Evolutionary conservation across 257 asterid genomes (phyloP).

Genomic region (Verbascum thapsus): DNA sequence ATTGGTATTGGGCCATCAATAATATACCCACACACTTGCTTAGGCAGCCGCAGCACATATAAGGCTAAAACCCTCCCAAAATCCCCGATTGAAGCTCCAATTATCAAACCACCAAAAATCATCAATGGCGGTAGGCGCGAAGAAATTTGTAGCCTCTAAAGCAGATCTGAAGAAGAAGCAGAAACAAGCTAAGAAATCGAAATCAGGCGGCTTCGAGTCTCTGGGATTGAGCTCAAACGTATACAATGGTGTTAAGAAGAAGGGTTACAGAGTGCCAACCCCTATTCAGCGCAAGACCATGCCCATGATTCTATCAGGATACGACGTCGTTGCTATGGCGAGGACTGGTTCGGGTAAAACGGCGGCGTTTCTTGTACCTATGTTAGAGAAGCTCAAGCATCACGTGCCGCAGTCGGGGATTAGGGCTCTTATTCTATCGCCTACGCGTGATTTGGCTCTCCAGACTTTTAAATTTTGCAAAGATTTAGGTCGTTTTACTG

Average conservation of each 20-base stretch:
- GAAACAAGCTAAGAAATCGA: conserved; percentile 67
- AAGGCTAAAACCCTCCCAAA: conserved; percentile 16
- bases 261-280: conserved; percentile 89
- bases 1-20: too few species aligned
- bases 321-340: conserved; percentile 97
- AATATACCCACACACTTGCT: too few species aligned
- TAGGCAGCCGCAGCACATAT: too few species aligned
- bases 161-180: conserved; percentile 54
- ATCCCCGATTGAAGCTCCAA: conserved; percentile 14
- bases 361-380: conserved; percentile 87
- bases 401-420: conserved; percentile 92
- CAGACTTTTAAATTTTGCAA: conserved; percentile 83
- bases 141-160: conserved; percentile 57
- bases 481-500: conserved; percentile 86
- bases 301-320: conserved; percentile 75
- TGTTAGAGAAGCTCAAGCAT: conserved; percentile 88
- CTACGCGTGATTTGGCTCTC: conserved; percentile 92
- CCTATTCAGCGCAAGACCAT: conserved; percentile 92
- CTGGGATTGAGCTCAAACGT: conserved; percentile 63
- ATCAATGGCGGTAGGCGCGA: conserved; percentile 34
- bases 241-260: conserved; percentile 74
- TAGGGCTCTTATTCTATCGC: conserved; percentile 85
- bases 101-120: not conserved
- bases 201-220: conserved; percentile 91
- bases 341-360: conserved; percentile 96